Base-by-base conservation (phyloP, 352 stramenopile species). In the Globisporangium abappressorium region DNA sequence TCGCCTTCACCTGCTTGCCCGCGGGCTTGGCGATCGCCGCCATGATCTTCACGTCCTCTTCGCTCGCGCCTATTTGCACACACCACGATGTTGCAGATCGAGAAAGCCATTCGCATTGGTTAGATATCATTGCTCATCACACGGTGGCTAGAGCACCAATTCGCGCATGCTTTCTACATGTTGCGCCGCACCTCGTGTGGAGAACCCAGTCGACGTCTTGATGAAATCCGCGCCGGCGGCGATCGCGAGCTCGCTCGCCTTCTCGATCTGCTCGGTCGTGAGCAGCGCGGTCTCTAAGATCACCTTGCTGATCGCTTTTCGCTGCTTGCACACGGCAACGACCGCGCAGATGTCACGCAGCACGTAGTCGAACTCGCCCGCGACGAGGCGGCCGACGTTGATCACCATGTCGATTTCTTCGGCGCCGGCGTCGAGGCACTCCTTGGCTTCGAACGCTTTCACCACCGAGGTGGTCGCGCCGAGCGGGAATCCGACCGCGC, bases 321-420 rank as follows among this genome's bases (percentile, higher is more conserved):
- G 81, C 51, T 76, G 59, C 67, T 92, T 90, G 72, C 86, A 95
- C 47, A 92, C 81, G 8, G 69, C 55, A 6, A 92, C 82, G 18
- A 92, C 82, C 8, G 81, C 81, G 67, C 78, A 77, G 49, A 95
- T 90, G 65, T 95, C 89, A 51, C 84, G 80, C 61, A 90, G 65
- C 18, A 95, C 85, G 55, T 83, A 91, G 75, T 92, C 87, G 61
- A 82, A 82, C 63, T 93, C 83, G 41, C 83, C 75, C 6, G 76
- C 77, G 46, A 86, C 63, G 41, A 93, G 74, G 56, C 79, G 80
- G 18, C 85, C 84, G 8, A 93, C 80, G 71, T 92, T 87, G 68
- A 96, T 86, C 26, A 96, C 87, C 87, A 94, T 95, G 73, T 96
- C 89, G 64, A 96, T 94, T 75, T 95, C 89, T 53, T 93, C 83